These are phyloP conservation scores for Piper betle DNA, from an alignment of 164 flowering plant species.

Conservation along the genomic window DNA sequence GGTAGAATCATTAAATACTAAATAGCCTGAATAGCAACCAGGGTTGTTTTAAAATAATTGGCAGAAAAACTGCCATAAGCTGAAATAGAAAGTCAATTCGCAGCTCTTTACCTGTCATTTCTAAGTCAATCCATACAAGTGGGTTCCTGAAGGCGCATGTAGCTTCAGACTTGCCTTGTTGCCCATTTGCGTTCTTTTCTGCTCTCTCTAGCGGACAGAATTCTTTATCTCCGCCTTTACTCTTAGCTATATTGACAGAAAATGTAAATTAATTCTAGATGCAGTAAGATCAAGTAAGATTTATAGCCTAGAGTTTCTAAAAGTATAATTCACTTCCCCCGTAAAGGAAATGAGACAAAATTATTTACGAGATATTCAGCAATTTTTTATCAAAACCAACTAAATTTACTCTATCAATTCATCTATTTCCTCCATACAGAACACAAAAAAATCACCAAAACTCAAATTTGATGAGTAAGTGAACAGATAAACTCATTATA, in stretches of 20 bases:
- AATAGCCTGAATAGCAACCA: no score
- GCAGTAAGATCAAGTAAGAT: neutral
- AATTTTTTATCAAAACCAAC: no score
- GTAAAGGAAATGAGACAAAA: neutral
- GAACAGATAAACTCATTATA: no score
- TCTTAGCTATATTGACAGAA: conserved; percentile 15
- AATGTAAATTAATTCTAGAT: neutral
- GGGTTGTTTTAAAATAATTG: no score
- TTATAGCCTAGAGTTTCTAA: neutral
- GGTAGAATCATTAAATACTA: no score
- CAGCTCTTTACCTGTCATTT: conserved; percentile 70
- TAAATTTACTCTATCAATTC: no score
- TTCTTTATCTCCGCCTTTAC: conserved; percentile 9
- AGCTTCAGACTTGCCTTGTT: conserved; percentile 9
- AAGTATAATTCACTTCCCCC: neutral
- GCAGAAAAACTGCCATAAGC: neutral
- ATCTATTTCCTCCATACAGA: no score
- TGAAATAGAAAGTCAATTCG: neutral
- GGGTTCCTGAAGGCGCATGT: conserved; percentile 40
- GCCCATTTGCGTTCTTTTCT: conserved; percentile 11
- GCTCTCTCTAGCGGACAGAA: neutral
- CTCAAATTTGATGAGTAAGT: no score
- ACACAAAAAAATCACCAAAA: no score
- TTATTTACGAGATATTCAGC: no score
- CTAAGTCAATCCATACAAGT: conserved; percentile 97